phyloP scores from a whole-genome alignment of 2,329 filamentous ascomycete genomes.

The Phyllosticta citriasiana region DNA sequence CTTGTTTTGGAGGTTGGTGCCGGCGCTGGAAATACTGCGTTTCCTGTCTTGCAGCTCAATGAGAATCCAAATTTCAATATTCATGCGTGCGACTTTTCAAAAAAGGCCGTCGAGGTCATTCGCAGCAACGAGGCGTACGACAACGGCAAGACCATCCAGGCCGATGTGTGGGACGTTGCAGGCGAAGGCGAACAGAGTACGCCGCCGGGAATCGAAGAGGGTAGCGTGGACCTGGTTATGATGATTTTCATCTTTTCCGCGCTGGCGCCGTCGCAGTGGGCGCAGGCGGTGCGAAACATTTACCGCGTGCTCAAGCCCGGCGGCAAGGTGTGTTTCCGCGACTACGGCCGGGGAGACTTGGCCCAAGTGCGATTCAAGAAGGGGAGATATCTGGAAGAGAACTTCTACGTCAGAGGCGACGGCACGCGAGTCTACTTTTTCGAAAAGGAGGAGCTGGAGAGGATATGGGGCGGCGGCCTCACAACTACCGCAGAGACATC shows the following conservation, averaged over 20 bases:
- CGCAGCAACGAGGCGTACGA: conserved; percentile 69
- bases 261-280: conserved; percentile 76
- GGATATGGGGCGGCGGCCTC: conserved; percentile 58
- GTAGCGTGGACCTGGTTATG: conserved; percentile 81
- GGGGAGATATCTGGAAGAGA: conserved; percentile 85
- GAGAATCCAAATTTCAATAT: conserved; percentile 72
- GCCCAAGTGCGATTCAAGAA: conserved; percentile 97
- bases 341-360: conserved; percentile 91
- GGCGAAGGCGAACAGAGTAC: conserved; percentile 44
- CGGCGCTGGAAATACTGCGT: conserved; percentile 92
- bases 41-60: conserved; percentile 78
- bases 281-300: conserved; percentile 69
- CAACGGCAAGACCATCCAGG: conserved; percentile 56
- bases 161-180: conserved; percentile 91
- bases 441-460: conserved; percentile 68
- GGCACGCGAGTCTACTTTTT: conserved; percentile 98
- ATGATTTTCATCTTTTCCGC: conserved; percentile 98
- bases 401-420: conserved; percentile 93
- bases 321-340: conserved; percentile 87
- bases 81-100: conserved; percentile 93
- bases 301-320: conserved; percentile 78
- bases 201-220: conserved; percentile 65
- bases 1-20: conserved; percentile 84
- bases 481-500: neutral
- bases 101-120: conserved; percentile 90